phyloP scores from a whole-genome alignment of 2,329 filamentous ascomycete species.

The Dactylellina haptotyla region DNA sequence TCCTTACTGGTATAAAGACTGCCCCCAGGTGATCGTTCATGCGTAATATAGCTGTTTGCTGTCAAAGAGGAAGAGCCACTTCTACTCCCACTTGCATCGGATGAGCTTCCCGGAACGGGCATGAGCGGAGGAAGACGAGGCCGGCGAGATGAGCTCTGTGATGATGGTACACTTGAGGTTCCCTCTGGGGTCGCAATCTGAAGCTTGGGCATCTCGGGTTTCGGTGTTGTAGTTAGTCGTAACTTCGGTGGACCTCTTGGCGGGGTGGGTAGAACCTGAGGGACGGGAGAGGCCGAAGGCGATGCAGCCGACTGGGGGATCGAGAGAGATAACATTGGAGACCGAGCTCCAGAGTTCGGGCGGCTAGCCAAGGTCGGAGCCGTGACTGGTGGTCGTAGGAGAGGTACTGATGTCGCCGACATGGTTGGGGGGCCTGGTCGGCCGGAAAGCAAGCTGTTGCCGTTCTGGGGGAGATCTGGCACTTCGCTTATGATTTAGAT shows the following conservation, averaged over 20 bases:
- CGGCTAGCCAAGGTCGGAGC: slow-evolving; percentile 48
- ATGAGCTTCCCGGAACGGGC: slow-evolving; percentile 42
- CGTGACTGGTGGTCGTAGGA: slow-evolving; percentile 47
- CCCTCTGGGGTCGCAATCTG: slow-evolving; percentile 48
- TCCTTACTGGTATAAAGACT: slow-evolving; percentile 48
- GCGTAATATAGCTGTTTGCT: slow-evolving; percentile 38
- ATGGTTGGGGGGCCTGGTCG: slow-evolving; percentile 47
- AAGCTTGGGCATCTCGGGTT: slow-evolving; percentile 51
- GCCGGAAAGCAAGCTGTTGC: slow-evolving; percentile 29
- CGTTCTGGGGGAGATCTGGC: slow-evolving; percentile 29
- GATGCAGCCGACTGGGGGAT: slow-evolving; percentile 54
- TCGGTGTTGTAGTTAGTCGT: slow-evolving; percentile 56
- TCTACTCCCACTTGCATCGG: slow-evolving; percentile 22
- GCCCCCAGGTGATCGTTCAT: slow-evolving; percentile 46
- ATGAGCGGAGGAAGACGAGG: slow-evolving; percentile 40
- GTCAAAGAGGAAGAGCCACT: slow-evolving; percentile 36
- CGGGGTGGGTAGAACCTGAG: slow-evolving; percentile 43
- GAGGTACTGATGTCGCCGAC: slow-evolving; percentile 54
- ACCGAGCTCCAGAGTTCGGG: slow-evolving; percentile 50
- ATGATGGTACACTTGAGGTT: slow-evolving; percentile 48
- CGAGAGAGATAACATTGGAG: slow-evolving; percentile 56
- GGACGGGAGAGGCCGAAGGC: slow-evolving; percentile 41
- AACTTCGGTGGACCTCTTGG: slow-evolving; percentile 57
- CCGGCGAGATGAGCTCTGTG: slow-evolving; percentile 34
- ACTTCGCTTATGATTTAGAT: slow-evolving; percentile 25